Percentiles rank a stretch among this genome's conserved stretches.
phyloP scores from a whole-genome alignment of 257 asterid genomes.

The Schizonepeta tenuifolia region DNA sequence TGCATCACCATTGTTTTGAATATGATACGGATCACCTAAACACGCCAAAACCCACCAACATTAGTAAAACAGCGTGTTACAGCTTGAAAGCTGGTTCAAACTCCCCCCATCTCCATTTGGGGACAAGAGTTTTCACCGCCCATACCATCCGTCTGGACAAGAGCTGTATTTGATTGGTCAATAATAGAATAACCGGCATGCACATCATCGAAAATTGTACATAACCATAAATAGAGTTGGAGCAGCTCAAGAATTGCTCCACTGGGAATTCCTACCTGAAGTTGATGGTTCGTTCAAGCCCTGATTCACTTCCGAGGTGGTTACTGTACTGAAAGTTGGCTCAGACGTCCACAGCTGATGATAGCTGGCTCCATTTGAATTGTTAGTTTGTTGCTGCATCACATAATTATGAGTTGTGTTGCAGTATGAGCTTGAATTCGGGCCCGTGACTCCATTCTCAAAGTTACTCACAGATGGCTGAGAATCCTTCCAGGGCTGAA shows the following conservation, averaged over 20 bases:
- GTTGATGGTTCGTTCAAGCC: constrained; percentile 42
- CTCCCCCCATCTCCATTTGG: constrained; percentile 93
- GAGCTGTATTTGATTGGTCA: constrained; percentile 61
- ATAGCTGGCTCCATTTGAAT: constrained; percentile 39
- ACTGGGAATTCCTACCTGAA: constrained; percentile 66
- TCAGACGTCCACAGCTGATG: constrained; percentile 59
- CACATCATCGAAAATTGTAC: constrained; percentile 23
- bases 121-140: constrained; percentile 77
- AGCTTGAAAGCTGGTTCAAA: constrained; percentile 62
- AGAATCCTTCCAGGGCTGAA: constrained; percentile 38
- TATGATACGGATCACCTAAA: constrained; percentile 67
- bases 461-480: constrained; percentile 38
- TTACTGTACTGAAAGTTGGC: constrained; percentile 43
- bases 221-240: constrained; percentile 28
- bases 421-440: constrained; percentile 27
- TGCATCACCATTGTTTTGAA: constrained; percentile 40
- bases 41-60: constrained; percentile 50
- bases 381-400: constrained; percentile 41
- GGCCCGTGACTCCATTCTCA: constrained; percentile 33
- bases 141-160: constrained; percentile 81
- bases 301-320: constrained; percentile 44
- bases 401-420: constrained; percentile 26
- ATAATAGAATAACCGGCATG: constrained; percentile 49
- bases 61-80: constrained; percentile 48
- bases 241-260: constrained; percentile 43